Conservation (phyloP, 345 rosid species). For the Draba incana region DNA sequence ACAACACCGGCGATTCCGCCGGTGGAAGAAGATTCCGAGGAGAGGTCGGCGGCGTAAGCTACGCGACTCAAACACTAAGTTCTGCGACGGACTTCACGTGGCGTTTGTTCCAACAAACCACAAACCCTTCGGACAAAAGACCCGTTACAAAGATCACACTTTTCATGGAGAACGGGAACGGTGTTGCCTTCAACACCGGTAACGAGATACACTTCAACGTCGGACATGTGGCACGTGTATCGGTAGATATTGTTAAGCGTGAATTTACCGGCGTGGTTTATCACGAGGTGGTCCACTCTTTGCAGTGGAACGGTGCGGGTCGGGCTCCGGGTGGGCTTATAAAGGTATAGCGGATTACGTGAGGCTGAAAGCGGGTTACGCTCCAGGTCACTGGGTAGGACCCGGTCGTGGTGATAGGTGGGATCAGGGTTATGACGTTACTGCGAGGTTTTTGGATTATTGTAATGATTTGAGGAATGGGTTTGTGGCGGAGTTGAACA, state of each 20-base stretch:
- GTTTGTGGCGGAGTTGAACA: slow-evolving; percentile 69
- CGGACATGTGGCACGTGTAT: slow-evolving; percentile 29
- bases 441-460: slow-evolving; percentile 69
- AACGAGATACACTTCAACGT: slow-evolving; percentile 42
- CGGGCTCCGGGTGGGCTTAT: slow-evolving; percentile 51
- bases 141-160: slow-evolving; percentile 35
- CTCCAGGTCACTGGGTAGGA: slow-evolving; percentile 61
- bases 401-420: slow-evolving; percentile 66
- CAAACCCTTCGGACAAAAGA: slow-evolving; percentile 42
- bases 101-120: slow-evolving; percentile 48
- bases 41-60: slow-evolving; percentile 42
- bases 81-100: slow-evolving; percentile 49
- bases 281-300: slow-evolving; percentile 67
- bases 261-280: slow-evolving; percentile 65
- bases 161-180: slow-evolving; percentile 40
- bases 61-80: slow-evolving; percentile 40
- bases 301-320: slow-evolving; percentile 75
- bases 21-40: slow-evolving; percentile 48
- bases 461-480: slow-evolving; percentile 55
- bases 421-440: slow-evolving; percentile 78
- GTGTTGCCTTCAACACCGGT: slow-evolving; percentile 28
- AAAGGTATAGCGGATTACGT: slow-evolving; percentile 79
- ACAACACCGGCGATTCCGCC: slow-evolving; percentile 40
- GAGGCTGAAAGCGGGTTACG: slow-evolving; percentile 58
- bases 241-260: slow-evolving; percentile 47